Base-by-base conservation (phyloP, 2,329 filamentous ascomycete species). In the Lachnum nothofagi region DNA sequence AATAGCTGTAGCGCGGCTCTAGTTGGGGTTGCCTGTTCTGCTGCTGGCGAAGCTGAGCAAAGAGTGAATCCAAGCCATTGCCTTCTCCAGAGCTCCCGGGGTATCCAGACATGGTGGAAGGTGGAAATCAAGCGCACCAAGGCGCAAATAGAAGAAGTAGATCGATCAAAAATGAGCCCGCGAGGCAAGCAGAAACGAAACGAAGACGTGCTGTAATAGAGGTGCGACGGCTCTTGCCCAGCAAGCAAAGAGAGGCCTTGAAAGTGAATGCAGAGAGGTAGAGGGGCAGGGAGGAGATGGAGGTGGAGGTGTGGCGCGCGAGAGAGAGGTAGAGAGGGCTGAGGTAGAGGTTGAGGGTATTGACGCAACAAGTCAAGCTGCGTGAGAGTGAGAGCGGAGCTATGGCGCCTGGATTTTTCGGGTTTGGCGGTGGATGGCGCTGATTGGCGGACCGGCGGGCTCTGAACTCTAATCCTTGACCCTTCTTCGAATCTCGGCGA, bases 51-150 rank as follows among this genome's bases (percentile, higher is more conserved):
- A 66, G 61, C 51, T 65, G 63, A 51, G 62, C 63, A 52, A 67
- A 61, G 37, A 67, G 54, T 20, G 54, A 57, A 52, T 65, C 62
- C 57, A 66, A 61, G 43, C 57, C 55, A 54, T 57, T 59, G 51
- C 52, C 53, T 37, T 60, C 59, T 45, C 55, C 55, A 48, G 59
- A 51, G 46, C 54, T 55, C 46, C 50, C 48, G 51, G 63, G 51
- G 60, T 62, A 64, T 59, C 64, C 63, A 62, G 65, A 65, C 64
- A 66, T 66, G 55, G 54, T 54, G 53, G 9, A 12, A 23, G 16
- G 33, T 37, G 53, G 53, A 58, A 55, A 52, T 46, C 53, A 58
- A 51, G 60, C 60, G 61, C 63, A 60, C 52, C 25, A 46, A 57
- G 61, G 63, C 61, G 62, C 61, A 59, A 59, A 56, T 55, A 24